Evolutionary conservation across 2,329 filamentous ascomycete genomes (phyloP), one percentile per base, ranked within the genome.

Genomic region (Cladosporium sp.): DNA sequence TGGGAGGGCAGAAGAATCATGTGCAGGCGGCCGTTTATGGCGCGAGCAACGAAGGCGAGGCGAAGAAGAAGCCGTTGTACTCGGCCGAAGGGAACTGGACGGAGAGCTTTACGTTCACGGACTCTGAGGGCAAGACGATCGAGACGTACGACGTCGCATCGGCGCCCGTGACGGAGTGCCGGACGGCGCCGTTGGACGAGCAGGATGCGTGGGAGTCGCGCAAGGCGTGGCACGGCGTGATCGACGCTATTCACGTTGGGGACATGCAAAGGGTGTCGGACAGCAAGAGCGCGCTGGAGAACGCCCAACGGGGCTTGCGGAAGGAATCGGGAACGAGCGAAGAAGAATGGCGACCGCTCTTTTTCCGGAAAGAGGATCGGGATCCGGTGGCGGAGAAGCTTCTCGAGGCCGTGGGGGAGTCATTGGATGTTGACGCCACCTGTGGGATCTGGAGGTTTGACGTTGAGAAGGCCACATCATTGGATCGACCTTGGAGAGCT

Each of bases 401-500:
- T 37, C 43, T 65, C 43, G 52, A 51, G 35, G 59, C 74, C 56
- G 66, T 74, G 56, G 64, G 61, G 8, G 43, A 62, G 54, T 46
- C 37, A 18, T 61, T 82, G 19, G 83, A 86, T 54, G 70, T 75
- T 35, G 76, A 79, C 43, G 82, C 83, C 68, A 87, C 84, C 1
- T 79, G 79, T 52, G 85, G 85, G 1, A 75, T 87, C 33, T 88
- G 85, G 85, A 73, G 78, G 56, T 87, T 84, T 65, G 80, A 86
- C 68, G 65, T 72, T 50, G 66, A 72, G 52, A 76, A 75, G 59
- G 76, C 72, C 7, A 56, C 49, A 42, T 53, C 44, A 6, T 37
- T 63, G 41, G 51, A 63, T 45, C 58, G 61, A 42, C 65, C 64
- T n/a, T 68, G 61, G 61, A 58, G 65, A 53, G 59, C 57, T 1